These are phyloP conservation scores for Trichaptum fuscoviolaceum DNA, from an alignment of 768 basidiomycete genomes.

Conservation along the genomic window DNA sequence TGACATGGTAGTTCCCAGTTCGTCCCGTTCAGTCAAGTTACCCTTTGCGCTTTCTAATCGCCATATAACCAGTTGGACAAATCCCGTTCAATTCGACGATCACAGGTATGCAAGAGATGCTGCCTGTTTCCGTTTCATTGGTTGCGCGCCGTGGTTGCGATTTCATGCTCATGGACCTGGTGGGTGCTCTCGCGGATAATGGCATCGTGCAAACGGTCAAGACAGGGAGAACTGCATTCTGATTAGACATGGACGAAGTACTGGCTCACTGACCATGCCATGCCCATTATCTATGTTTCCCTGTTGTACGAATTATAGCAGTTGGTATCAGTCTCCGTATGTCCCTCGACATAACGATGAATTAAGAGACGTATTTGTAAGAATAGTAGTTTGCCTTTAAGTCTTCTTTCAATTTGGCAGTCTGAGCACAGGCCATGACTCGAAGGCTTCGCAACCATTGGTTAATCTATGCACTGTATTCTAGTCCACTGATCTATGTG, in stretches of 20 bases:
- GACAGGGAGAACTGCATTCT: conserved; percentile 1
- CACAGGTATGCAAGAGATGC: conserved; percentile 20
- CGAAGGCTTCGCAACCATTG: too few relatives aligned
- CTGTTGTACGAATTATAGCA: neutral
- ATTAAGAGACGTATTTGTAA: too few relatives aligned
- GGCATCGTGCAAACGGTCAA: neutral
- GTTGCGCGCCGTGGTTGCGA: conserved; percentile 22
- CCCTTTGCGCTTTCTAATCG: too few relatives aligned
- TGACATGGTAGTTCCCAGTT: conserved; percentile 25
- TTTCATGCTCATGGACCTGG: conserved; percentile 5
- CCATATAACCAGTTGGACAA: conserved; percentile 18
- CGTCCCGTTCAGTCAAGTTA: neutral
- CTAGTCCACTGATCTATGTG: too few relatives aligned
- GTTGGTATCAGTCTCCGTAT: too few relatives aligned
- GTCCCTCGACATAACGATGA: too few relatives aligned
- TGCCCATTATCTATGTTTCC: neutral
- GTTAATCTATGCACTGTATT: too few relatives aligned
- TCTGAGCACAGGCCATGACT: too few relatives aligned
- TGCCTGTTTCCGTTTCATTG: conserved; percentile 26
- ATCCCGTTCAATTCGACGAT: conserved; percentile 25
- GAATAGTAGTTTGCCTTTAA: too few relatives aligned
- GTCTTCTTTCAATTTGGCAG: too few relatives aligned
- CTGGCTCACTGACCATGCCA: neutral
- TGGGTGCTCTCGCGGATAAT: neutral
- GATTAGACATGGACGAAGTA: neutral